These are phyloP conservation scores for Mortierella claussenii DNA, from an alignment of 192 early-diverging fungal genomes.

Conservation along the genomic window DNA sequence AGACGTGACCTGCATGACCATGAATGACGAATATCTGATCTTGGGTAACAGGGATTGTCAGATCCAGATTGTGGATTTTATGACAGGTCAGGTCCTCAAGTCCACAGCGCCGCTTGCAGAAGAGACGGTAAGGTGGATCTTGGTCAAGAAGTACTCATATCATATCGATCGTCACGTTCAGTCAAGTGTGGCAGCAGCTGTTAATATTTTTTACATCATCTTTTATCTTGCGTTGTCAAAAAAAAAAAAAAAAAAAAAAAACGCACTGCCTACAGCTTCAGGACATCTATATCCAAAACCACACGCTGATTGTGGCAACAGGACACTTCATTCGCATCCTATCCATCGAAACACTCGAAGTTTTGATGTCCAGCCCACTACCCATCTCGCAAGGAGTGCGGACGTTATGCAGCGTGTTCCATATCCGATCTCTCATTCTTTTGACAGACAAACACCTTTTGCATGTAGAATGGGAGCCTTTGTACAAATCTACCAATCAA, in stretches of 20 bases:
- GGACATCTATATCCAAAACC: conserved; percentile 48
- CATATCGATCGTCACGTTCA: too few relatives aligned
- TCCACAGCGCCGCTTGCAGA: conserved; percentile 14
- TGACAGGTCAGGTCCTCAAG: conserved; percentile 16
- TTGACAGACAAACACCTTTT: conserved; percentile 36
- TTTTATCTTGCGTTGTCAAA: too few relatives aligned
- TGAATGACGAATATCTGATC: conserved; percentile 38
- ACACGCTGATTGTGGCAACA: conserved; percentile 39
- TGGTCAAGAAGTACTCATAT: background rate
- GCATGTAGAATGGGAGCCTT: conserved; percentile 42
- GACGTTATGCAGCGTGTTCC: conserved; percentile 40
- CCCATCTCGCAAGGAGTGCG: conserved; percentile 7
- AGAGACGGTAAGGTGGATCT: conserved; percentile 43
- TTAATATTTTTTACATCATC: background rate
- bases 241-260: too few relatives aligned
- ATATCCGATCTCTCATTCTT: conserved; percentile 43
- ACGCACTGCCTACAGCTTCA: conserved; percentile 37
- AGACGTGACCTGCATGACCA: conserved; percentile 41
- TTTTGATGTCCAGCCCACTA: conserved; percentile 9
- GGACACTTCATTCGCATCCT: conserved; percentile 23
- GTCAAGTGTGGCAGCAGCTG: too few relatives aligned
- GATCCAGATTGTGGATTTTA: conserved; percentile 31
- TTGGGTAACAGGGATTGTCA: conserved; percentile 16
- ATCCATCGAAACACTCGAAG: conserved; percentile 33
- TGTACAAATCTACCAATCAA: conserved; percentile 24